Evolutionary conservation across 257 asterid species (phyloP).

Genomic region (Petrea volubilis): DNA sequence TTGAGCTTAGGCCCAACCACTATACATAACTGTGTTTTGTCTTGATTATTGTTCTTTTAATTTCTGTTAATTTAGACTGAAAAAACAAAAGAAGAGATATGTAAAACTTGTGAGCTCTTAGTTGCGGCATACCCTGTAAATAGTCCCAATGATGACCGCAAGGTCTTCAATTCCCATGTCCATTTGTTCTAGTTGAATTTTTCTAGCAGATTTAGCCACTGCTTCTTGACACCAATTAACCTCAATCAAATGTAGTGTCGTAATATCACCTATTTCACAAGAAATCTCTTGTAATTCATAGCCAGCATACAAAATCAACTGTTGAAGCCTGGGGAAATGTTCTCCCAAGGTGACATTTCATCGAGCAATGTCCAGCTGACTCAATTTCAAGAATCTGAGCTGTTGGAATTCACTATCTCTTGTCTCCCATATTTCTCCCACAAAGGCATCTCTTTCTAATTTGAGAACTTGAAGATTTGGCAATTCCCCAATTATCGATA

Average conservation of each 20-base stretch:
- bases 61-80: too few species aligned
- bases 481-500: slow-evolving; percentile 5
- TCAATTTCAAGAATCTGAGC: too few species aligned
- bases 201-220: not conserved
- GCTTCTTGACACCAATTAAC: not conserved
- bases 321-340: slow-evolving; percentile 17
- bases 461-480: slow-evolving; percentile 14
- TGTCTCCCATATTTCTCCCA: slow-evolving; percentile 18
- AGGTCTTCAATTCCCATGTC: slow-evolving; percentile 24
- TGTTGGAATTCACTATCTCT: too few species aligned
- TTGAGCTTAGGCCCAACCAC: too few species aligned
- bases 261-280: not conserved
- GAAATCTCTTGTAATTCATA: not conserved
- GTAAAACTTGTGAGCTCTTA: too few species aligned
- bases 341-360: not conserved
- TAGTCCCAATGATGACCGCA: slow-evolving; percentile 1
- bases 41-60: too few species aligned
- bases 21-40: too few species aligned
- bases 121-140: too few species aligned
- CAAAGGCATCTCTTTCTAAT: not conserved
- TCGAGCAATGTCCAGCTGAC: too few species aligned
- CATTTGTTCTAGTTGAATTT: slow-evolving; percentile 13
- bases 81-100: too few species aligned
- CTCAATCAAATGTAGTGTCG: slow-evolving; percentile 17
- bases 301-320: slow-evolving; percentile 1